Evolutionary conservation across 1,284 basidiomycete genomes (phyloP).

Genomic region (Puccinia coronata): DNA sequence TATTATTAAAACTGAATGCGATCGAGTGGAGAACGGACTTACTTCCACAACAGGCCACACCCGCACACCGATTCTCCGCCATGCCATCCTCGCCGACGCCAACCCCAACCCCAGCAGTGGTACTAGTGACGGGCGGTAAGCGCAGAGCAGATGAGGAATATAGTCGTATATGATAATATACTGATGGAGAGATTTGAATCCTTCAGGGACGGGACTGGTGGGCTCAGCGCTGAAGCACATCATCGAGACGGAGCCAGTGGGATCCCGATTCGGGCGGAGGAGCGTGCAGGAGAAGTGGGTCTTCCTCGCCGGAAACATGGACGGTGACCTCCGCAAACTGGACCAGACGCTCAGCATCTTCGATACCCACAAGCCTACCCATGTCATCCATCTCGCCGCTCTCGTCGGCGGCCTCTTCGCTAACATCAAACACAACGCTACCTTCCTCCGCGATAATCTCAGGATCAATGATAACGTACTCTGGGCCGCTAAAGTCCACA

Average conservation of each 20-base stretch:
- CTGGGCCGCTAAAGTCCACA: constrained; percentile 68
- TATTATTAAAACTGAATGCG: no score
- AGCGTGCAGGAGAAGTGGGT: constrained; percentile 75
- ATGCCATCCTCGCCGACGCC: not conserved
- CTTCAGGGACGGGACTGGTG: constrained; percentile 76
- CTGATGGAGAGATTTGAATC: no score
- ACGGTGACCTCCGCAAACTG: constrained; percentile 69
- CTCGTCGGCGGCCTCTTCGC: constrained; percentile 83
- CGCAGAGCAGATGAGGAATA: no score
- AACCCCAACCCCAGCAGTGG: not conserved
- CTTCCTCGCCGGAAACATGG: constrained; percentile 69
- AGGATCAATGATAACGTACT: constrained; percentile 88
- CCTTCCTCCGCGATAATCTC: constrained; percentile 83
- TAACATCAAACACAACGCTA: constrained; percentile 83
- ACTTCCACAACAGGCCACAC: no score
- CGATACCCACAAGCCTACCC: constrained; percentile 81
- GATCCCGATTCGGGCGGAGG: constrained; percentile 73
- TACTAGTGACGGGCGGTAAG: constrained; percentile 44
- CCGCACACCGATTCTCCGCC: no score
- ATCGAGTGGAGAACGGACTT: no score
- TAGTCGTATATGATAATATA: no score
- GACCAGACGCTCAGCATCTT: constrained; percentile 63
- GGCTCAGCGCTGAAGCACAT: constrained; percentile 76
- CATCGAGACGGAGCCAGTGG: constrained; percentile 73
- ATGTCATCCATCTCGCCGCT: constrained; percentile 73